Percentiles rank a stretch among this genome's conserved stretches.
phyloP scores from a whole-genome alignment of 352 stramenopile genomes.

The Aphanomyces euteiches region DNA sequence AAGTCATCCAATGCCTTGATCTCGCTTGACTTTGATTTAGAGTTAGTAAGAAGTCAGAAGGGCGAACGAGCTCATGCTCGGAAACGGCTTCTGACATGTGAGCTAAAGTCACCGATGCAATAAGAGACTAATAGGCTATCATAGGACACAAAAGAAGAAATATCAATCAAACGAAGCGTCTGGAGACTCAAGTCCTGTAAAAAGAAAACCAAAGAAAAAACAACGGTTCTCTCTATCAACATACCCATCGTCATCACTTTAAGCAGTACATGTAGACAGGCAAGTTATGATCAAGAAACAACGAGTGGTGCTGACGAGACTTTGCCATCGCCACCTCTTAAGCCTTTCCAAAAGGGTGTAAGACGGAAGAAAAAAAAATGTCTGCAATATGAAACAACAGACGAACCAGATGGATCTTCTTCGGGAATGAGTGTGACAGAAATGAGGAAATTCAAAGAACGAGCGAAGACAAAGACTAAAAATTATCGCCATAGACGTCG shows the following conservation, averaged over 20 bases:
- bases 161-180: neutral
- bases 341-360: neutral
- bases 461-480: constrained; percentile 11
- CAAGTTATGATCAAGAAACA: neutral
- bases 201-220: neutral
- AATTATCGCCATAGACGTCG: neutral
- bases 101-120: too few relatives aligned
- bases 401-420: constrained; percentile 1
- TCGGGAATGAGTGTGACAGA: constrained; percentile 21
- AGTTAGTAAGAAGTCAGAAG: too few relatives aligned
- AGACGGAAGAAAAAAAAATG: neutral
- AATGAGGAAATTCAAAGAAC: constrained; percentile 22
- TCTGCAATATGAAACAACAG: neutral
- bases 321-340: neutral
- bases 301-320: neutral
- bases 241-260: too few relatives aligned
- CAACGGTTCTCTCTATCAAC: neutral
- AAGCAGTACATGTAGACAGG: too few relatives aligned
- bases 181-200: constrained; percentile 3
- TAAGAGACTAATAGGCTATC: too few relatives aligned
- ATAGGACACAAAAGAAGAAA: constrained; percentile 5
- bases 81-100: too few relatives aligned
- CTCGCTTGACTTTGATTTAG: too few relatives aligned
- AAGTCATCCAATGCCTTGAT: too few relatives aligned
- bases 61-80: too few relatives aligned